Evolutionary conservation across 1,139 yeast species (phyloP), one percentile per base, ranked within the genome.

Genomic region (Pneumocystis oryctolagi): DNA sequence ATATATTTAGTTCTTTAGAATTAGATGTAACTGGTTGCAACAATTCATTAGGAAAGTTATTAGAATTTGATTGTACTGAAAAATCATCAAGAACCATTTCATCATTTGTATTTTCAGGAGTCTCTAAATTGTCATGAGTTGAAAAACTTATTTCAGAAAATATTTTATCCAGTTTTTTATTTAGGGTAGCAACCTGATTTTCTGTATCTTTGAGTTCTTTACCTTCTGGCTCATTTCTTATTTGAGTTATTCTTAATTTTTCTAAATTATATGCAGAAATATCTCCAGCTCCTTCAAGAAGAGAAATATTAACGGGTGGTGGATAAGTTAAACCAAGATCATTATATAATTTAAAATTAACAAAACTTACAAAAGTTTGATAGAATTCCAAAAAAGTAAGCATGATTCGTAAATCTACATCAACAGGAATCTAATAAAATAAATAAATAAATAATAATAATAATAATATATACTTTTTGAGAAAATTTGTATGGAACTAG

Each of bases 401-500:
- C 99, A 92, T 92, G 77, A 92, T 89, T 75, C 95, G 83, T 79
- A 94, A 90, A 76, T 92, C 99, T 67, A 92, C 85, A 74, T 92
- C 98, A 60, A 85, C 76, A 59, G 99, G 98, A 12, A 57, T 39
- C 59, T 57, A 35, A 20, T 57, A 20, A 12, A 39, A 20, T 18
- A 57, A 25, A 28, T 35, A 12, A 47, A 3, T 3, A 47, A 42
- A 47, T 25, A 9, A 5, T 25, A 25, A 3, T 20, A 25, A n/a
- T n/a, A 57, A 20, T 12, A 20, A 57, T 57, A 35, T 8, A 35
- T 70, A 92, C 86, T 73, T 87, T 87, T 73, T 92, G 95, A 30
- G 98, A 96, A 78, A 90, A 92, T 74, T 89, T 90, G 80, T 85
- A 92, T 34, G 99, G 99, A 61, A 89, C 95, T 67, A 92, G 81